Percentiles rank a stretch among this genome's conserved stretches.
Conservation (phyloP, 1,284 basidiomycete genomes). For the Peniophora sp. region DNA sequence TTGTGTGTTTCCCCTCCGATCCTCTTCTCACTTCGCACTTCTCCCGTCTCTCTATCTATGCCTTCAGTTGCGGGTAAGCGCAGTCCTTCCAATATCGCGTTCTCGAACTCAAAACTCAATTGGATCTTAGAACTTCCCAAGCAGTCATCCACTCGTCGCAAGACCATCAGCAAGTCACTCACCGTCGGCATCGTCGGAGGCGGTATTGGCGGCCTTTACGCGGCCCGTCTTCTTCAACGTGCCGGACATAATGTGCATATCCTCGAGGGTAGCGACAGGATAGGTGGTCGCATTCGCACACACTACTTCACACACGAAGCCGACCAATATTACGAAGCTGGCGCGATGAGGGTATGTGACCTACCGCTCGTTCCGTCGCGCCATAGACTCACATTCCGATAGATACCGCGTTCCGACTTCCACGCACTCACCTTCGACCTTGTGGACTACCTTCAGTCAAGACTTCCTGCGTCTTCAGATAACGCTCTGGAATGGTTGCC, state of each 20-base stretch:
- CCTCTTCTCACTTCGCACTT: too few relatives aligned
- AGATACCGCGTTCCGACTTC: conserved; percentile 13
- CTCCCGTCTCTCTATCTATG: too few relatives aligned
- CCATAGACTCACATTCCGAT: too few relatives aligned
- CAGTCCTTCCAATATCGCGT: too few relatives aligned
- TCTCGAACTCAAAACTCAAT: too few relatives aligned
- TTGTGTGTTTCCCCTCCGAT: too few relatives aligned
- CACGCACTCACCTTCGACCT: conserved; percentile 13
- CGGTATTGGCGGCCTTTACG: conserved; percentile 14
- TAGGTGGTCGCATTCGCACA: conserved; percentile 15
- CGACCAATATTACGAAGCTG: conserved; percentile 16
- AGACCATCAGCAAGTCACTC: not conserved
- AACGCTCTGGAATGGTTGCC: conserved; percentile 11
- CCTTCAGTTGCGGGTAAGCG: too few relatives aligned
- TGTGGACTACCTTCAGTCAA: conserved; percentile 5
- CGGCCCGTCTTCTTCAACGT: conserved; percentile 10
- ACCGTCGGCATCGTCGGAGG: conserved; percentile 12
- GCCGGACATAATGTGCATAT: conserved; percentile 10
- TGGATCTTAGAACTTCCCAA: too few relatives aligned
- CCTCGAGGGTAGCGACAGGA: conserved; percentile 11
- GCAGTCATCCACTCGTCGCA: too few relatives aligned
- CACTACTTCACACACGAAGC: conserved; percentile 13
- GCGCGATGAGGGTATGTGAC: conserved; percentile 12
- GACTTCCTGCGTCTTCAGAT: conserved; percentile 4
- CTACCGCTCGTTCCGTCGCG: too few relatives aligned